A percentile compares a stretch with the other conserved stretches of the same genome.
Conservation (phyloP, 2,329 filamentous ascomycete genomes). For the Cercospora sp. region DNA sequence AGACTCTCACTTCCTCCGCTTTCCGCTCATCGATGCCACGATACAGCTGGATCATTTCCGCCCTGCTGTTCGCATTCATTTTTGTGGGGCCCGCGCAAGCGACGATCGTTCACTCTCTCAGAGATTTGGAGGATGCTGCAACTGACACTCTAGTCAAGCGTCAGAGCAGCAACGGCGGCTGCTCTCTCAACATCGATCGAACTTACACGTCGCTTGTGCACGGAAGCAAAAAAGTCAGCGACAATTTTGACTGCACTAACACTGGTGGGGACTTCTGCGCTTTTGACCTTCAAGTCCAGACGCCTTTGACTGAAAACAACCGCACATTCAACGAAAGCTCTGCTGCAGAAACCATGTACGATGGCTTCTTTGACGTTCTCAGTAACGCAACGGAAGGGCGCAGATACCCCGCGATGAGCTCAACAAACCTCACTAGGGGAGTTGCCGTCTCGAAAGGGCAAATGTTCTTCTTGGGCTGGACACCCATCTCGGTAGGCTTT, state of each 20-base stretch:
- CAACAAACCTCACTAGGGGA: slow-evolving; percentile 4
- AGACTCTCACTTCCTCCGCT: slow-evolving; percentile 9
- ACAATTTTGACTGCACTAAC: neutral
- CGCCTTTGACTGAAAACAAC: slow-evolving; percentile 18
- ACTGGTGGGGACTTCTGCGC: neutral
- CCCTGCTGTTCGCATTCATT: slow-evolving; percentile 9
- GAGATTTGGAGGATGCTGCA: neutral
- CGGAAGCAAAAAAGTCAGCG: neutral
- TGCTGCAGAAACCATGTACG: slow-evolving; percentile 19
- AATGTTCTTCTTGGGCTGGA: slow-evolving; percentile 2
- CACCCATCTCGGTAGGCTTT: slow-evolving; percentile 8
- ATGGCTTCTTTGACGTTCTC: slow-evolving; percentile 22
- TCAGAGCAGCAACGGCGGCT: slow-evolving; percentile 7
- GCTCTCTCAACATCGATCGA: slow-evolving; percentile 9
- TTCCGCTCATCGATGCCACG: slow-evolving; percentile 1
- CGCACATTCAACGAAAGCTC: slow-evolving; percentile 21
- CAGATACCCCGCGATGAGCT: slow-evolving; percentile 20
- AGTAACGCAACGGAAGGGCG: slow-evolving; percentile 7
- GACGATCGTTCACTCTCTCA: slow-evolving; percentile 17
- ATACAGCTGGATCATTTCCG: slow-evolving; percentile 11
- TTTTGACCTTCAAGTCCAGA: slow-evolving; percentile 5
- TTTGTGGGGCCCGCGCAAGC: slow-evolving; percentile 10
- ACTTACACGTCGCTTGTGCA: slow-evolving; percentile 7
- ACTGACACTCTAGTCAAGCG: slow-evolving; percentile 8
- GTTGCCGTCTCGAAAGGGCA: neutral